Conservation (phyloP, 2,329 filamentous ascomycete genomes). For the Talaromyces sp. region DNA sequence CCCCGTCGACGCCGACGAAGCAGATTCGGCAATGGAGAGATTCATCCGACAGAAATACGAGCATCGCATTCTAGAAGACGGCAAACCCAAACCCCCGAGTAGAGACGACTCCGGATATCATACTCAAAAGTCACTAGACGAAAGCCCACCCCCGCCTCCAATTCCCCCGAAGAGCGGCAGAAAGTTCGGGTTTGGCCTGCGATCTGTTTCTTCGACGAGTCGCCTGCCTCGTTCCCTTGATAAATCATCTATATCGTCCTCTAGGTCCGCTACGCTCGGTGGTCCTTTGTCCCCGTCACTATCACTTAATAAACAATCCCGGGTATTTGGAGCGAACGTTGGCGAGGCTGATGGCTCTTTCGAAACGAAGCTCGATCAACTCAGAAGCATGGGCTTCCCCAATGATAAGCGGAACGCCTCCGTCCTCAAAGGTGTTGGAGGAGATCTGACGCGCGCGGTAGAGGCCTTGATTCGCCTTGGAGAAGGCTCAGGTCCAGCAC, state of each 20-base stretch:
- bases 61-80: slow-evolving; percentile 52
- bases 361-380: slow-evolving; percentile 68
- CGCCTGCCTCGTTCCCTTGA: slow-evolving; percentile 55
- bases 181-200: slow-evolving; percentile 60
- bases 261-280: slow-evolving; percentile 12
- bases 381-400: slow-evolving; percentile 87
- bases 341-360: slow-evolving; percentile 46
- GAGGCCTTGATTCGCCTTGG: slow-evolving; percentile 80
- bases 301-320: slow-evolving; percentile 27
- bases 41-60: slow-evolving; percentile 95
- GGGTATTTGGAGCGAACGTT: slow-evolving; percentile 64
- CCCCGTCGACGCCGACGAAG: slow-evolving; percentile 85
- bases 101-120: slow-evolving; percentile 53
- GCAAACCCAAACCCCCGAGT: slow-evolving; percentile 42
- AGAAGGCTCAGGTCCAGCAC: slow-evolving; percentile 55
- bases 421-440: slow-evolving; percentile 75
- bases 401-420: slow-evolving; percentile 77
- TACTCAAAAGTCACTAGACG: slow-evolving; percentile 47
- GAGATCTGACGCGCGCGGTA: slow-evolving; percentile 78
- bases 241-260: slow-evolving; percentile 41
- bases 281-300: slow-evolving; percentile 25
- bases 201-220: slow-evolving; percentile 65
- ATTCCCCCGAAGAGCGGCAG: slow-evolving; percentile 57
- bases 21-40: slow-evolving; percentile 88
- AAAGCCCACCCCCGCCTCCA: slow-evolving; percentile 37